Base-by-base conservation (phyloP, 305 asterid genomes). In the Plantago coronopus region DNA sequence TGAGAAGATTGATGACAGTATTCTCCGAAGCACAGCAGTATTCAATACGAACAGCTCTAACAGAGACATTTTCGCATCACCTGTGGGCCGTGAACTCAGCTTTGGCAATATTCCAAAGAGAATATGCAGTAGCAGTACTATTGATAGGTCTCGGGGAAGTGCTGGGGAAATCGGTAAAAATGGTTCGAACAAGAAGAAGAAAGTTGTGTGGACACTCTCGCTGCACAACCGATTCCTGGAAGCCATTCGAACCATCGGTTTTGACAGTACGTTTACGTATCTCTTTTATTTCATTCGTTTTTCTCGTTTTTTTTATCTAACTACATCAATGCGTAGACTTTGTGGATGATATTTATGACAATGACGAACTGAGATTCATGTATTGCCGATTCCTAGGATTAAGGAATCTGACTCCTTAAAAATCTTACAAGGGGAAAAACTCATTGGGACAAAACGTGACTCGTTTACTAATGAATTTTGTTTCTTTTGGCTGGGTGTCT, bases 151-250 rank as follows among this genome's bases (percentile, higher is more conserved):
- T 29, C 54, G 65, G 29, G 77, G 43, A 2, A 65, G 61, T 23
- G 56, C 46, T 38, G 69, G 60, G 19, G 75, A 61, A 16, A 58
- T 27, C 51, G 59, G 61, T 25, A 61, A 49, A 31, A 34, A 47
- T 15, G 42, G 23, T 57, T 45, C 71, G 14, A 66, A 57, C 2
- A 78, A 70, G 21, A 84, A 65, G 70, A 65, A 70, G 12, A 84
- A 76, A 71, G 48, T 84, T 56, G 49, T 78, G 56, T 84, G 94
- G 94, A 82, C 83, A 43, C 64, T 66, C 69, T 20, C 78, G 3
- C 77, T 84, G 22, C 94, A 84, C 65, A 63, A 72, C 65, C 71
- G 72, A 9, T 84, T 84, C 87, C 74, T 84, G 85, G 79, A 80
- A 5, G 94, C 94, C 29, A 63, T 84, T 49, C 49, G 66, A 27